These are phyloP conservation scores for Xylogone sp. DNA, from an alignment of 2,329 filamentous ascomycete genomes.

Conservation along the genomic window DNA sequence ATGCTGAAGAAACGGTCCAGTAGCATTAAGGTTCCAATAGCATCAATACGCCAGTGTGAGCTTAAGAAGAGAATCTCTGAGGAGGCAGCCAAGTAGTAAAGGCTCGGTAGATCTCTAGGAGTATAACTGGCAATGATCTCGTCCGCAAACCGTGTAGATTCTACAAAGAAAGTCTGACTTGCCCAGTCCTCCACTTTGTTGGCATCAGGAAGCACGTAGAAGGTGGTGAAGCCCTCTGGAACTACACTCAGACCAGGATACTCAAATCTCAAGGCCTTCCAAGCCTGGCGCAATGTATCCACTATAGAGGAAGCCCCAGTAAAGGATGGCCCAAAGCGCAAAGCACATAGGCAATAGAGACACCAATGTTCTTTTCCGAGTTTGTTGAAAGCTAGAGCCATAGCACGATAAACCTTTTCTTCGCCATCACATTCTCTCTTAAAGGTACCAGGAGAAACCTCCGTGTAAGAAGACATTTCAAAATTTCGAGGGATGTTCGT, in stretches of 20 bases:
- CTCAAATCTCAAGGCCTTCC: slow-evolving; percentile 11
- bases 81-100: slow-evolving; percentile 7
- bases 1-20: slow-evolving; percentile 5
- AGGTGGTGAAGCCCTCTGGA: slow-evolving; percentile 4
- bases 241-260: slow-evolving; percentile 9
- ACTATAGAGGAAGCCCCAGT: neutral
- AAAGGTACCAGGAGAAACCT: too few species aligned
- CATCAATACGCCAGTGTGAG: slow-evolving; percentile 15
- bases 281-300: slow-evolving; percentile 6
- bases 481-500: too few species aligned
- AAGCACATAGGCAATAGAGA: slow-evolving; percentile 5
- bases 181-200: slow-evolving; percentile 6
- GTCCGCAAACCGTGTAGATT: slow-evolving; percentile 2
- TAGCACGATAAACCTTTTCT: too few species aligned
- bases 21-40: slow-evolving; percentile 9
- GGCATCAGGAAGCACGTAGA: slow-evolving; percentile 5
- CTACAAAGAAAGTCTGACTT: slow-evolving; percentile 8
- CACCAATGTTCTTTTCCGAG: slow-evolving; percentile 10
- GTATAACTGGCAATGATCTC: slow-evolving; percentile 5
- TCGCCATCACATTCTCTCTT: too few species aligned
- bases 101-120: slow-evolving; percentile 6
- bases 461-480: too few species aligned
- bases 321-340: slow-evolving; percentile 3
- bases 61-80: slow-evolving; percentile 10
- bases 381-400: neutral